Conservation (phyloP, 2,329 filamentous ascomycete species). For the Aspergillus novofumigatus region DNA sequence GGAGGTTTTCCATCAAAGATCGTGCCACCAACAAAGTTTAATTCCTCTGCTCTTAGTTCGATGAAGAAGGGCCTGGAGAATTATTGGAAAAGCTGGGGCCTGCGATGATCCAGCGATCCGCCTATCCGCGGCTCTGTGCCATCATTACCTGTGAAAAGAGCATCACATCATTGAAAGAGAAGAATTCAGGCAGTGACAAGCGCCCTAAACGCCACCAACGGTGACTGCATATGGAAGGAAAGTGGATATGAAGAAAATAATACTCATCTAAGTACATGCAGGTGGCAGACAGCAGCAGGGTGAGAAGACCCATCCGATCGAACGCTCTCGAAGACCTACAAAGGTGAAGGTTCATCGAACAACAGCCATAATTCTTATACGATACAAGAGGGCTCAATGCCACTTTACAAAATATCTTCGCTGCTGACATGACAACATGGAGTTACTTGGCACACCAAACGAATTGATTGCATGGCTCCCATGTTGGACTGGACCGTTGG, state of each 20-base stretch:
- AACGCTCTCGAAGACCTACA: neutral
- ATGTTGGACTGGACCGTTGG: slow-evolving; percentile 9
- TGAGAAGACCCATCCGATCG: neutral
- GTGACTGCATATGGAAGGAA: slow-evolving; percentile 7
- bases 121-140: slow-evolving; percentile 12
- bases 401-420: slow-evolving; percentile 2
- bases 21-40: slow-evolving; percentile 16
- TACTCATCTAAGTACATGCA: slow-evolving; percentile 6
- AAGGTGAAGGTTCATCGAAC: slow-evolving; percentile 1
- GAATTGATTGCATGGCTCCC: slow-evolving; percentile 5
- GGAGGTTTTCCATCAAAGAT: slow-evolving; percentile 5
- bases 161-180: slow-evolving; percentile 5
- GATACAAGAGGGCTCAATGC: neutral
- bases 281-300: neutral
- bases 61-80: slow-evolving; percentile 4
- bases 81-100: slow-evolving; percentile 1
- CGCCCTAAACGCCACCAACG: slow-evolving; percentile 30
- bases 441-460: slow-evolving; percentile 6
- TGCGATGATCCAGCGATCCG: slow-evolving; percentile 2
- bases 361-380: neutral
- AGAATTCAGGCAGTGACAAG: slow-evolving; percentile 20
- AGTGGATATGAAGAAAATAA: slow-evolving; percentile 7
- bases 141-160: slow-evolving; percentile 1
- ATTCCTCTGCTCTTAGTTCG: neutral
- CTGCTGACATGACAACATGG: slow-evolving; percentile 14